These are phyloP conservation scores for Asterophora lycoperdoides DNA, from an alignment of 768 basidiomycete genomes.

Conservation along the genomic window DNA sequence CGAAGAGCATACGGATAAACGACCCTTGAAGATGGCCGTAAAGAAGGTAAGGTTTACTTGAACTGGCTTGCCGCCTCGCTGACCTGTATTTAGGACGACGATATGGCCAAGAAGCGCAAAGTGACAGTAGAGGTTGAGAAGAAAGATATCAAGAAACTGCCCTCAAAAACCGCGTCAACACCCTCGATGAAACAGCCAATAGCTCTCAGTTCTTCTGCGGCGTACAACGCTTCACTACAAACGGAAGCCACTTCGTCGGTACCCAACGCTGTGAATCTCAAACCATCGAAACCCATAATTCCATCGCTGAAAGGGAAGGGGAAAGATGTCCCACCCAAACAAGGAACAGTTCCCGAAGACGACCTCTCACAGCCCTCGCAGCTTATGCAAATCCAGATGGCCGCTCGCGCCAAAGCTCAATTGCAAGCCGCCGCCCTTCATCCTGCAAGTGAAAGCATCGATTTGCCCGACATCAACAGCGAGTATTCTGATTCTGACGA, in stretches of 20 bases:
- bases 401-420: conserved; percentile 65
- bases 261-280: conserved; percentile 33
- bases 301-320: conserved; percentile 43
- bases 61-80: background rate
- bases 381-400: conserved; percentile 62
- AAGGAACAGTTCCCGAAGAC: conserved; percentile 38
- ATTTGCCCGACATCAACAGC: conserved; percentile 92
- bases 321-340: conserved; percentile 34
- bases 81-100: conserved; percentile 51
- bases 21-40: conserved; percentile 46
- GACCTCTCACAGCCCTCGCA: conserved; percentile 59
- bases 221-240: conserved; percentile 37
- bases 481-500: conserved; percentile 98
- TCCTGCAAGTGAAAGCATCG: conserved; percentile 75
- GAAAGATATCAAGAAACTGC: conserved; percentile 51
- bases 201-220: conserved; percentile 33
- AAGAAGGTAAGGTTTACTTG: conserved; percentile 48
- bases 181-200: conserved; percentile 36
- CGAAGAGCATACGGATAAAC: conserved; percentile 72
- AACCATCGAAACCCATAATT: conserved; percentile 24
- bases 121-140: conserved; percentile 47
- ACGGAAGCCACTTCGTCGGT: conserved; percentile 22
- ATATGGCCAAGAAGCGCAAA: conserved; percentile 69
- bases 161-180: conserved; percentile 50
- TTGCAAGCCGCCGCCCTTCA: conserved; percentile 49